Evolutionary conservation across 306 rosid genomes (phyloP).

Genomic region (Cucurbita moschata): DNA sequence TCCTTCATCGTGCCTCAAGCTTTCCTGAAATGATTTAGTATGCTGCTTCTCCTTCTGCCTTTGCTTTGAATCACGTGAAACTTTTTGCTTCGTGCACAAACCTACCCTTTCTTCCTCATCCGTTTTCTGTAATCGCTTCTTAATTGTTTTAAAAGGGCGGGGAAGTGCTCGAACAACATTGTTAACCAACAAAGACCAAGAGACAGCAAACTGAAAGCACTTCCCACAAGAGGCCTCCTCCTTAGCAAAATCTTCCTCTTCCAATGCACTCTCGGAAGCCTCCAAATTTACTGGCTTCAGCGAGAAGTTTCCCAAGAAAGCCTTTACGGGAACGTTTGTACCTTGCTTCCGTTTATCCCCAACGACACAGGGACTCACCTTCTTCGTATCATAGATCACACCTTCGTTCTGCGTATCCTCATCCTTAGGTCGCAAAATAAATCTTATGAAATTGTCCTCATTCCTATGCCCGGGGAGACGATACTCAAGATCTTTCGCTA

Average conservation of each 20-base stretch:
- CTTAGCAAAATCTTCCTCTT: constrained; percentile 27
- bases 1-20: constrained; percentile 30
- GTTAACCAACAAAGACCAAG: constrained; percentile 65
- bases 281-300: constrained; percentile 39
- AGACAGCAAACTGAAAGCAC: constrained; percentile 67
- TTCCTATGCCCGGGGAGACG: constrained; percentile 52
- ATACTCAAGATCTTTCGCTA: constrained; percentile 79
- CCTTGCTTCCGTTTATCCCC: constrained; percentile 46
- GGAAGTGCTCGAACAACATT: constrained; percentile 74
- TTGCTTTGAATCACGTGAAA: constrained; percentile 41
- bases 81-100: constrained; percentile 34
- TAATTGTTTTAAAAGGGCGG: constrained; percentile 56
- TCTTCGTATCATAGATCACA: constrained; percentile 60
- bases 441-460: constrained; percentile 29
- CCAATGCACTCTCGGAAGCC: constrained; percentile 10
- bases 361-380: constrained; percentile 21
- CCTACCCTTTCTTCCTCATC: constrained; percentile 34
- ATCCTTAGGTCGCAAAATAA: constrained; percentile 32
- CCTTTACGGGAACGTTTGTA: constrained; percentile 56
- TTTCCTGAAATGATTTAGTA: constrained; percentile 16
- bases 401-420: constrained; percentile 26
- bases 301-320: constrained; percentile 46
- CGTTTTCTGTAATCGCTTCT: constrained; percentile 50
- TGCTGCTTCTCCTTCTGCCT: constrained; percentile 29
- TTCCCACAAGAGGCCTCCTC: constrained; percentile 55